Evolutionary conservation across 2,329 filamentous ascomycete genomes (phyloP).

Genomic region (Emericellopsis cladophorae): DNA sequence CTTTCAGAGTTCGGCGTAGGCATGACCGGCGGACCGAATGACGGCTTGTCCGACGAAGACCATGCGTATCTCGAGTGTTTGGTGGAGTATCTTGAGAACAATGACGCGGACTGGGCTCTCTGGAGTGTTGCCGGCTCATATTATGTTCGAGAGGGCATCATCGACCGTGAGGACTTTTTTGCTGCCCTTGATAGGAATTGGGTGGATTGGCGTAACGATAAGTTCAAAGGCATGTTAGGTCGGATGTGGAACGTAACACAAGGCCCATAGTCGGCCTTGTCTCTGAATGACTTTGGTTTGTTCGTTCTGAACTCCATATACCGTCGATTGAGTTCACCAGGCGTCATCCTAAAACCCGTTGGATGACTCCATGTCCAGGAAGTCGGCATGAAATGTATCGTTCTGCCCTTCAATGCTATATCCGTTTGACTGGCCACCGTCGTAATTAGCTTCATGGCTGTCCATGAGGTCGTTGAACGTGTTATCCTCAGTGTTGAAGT

Average conservation of each 20-base stretch:
- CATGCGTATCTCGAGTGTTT: conserved; percentile 37
- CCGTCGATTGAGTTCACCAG: background rate
- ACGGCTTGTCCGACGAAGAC: conserved; percentile 29
- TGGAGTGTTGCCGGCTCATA: conserved; percentile 48
- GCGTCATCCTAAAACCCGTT: conserved; percentile 7
- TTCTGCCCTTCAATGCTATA: conserved; percentile 20
- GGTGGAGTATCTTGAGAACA: conserved; percentile 35
- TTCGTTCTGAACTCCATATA: too few species aligned
- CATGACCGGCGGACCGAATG: conserved; percentile 27
- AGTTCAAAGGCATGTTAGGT: conserved; percentile 21
- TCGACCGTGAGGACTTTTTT: conserved; percentile 40
- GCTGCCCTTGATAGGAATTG: conserved; percentile 32
- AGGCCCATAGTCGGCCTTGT: conserved; percentile 11
- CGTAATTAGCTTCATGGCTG: conserved; percentile 25
- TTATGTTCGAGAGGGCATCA: conserved; percentile 35
- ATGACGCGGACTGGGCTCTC: conserved; percentile 46
- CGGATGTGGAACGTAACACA: conserved; percentile 25
- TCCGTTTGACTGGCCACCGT: conserved; percentile 5
- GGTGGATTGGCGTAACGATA: conserved; percentile 22
- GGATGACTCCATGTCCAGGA: conserved; percentile 25
- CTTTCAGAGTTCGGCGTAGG: conserved; percentile 47
- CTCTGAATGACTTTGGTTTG: background rate
- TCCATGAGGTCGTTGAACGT: conserved; percentile 38
- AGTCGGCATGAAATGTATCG: conserved; percentile 33
- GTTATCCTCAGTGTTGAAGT: conserved; percentile 16